A percentile compares a stretch with the other conserved stretches of the same genome.
Evolutionary conservation across 306 rosid species (phyloP).

Genomic region (Vigna nakashimae): DNA sequence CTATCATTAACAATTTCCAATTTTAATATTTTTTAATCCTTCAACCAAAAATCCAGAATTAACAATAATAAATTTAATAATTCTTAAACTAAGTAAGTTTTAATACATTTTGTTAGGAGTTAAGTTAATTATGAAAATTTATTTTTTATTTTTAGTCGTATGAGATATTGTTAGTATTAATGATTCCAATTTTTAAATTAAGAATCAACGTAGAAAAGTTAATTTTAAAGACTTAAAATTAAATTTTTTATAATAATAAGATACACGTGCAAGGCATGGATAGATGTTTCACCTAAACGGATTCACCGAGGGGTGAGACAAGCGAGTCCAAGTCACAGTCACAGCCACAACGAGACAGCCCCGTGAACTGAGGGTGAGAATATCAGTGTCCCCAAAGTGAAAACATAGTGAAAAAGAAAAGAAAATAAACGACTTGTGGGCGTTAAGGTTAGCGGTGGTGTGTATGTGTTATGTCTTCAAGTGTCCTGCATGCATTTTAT

Average conservation of each 20-base stretch:
- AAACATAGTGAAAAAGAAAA: slow-evolving; percentile 37
- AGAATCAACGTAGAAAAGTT: no score
- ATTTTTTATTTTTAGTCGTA: no score
- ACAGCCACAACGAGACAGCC: background rate
- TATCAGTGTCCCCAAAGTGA: slow-evolving; percentile 44
- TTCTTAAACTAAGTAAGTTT: background rate
- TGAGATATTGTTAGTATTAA: no score
- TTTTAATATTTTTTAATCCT: background rate
- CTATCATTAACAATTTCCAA: slow-evolving; percentile 19
- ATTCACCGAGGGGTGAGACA: slow-evolving; percentile 37
- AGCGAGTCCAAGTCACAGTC: slow-evolving; percentile 2
- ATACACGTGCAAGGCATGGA: slow-evolving; percentile 47
- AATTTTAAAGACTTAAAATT: no score
- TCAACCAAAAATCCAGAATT: slow-evolving; percentile 5
- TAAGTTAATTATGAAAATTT: background rate
- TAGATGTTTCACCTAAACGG: slow-evolving; percentile 42
- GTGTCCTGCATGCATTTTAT: slow-evolving; percentile 99
- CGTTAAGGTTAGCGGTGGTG: slow-evolving; percentile 54
- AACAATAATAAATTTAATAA: background rate
- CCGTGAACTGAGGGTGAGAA: slow-evolving; percentile 38
- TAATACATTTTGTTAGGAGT: no score
- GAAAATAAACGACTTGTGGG: slow-evolving; percentile 53
- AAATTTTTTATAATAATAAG: slow-evolving; percentile 7
- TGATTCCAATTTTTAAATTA: no score
- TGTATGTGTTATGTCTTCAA: slow-evolving; percentile 63